Evolutionary conservation across 805 yeast genomes (phyloP).

Genomic region (Cyberlindnera saturnus): DNA sequence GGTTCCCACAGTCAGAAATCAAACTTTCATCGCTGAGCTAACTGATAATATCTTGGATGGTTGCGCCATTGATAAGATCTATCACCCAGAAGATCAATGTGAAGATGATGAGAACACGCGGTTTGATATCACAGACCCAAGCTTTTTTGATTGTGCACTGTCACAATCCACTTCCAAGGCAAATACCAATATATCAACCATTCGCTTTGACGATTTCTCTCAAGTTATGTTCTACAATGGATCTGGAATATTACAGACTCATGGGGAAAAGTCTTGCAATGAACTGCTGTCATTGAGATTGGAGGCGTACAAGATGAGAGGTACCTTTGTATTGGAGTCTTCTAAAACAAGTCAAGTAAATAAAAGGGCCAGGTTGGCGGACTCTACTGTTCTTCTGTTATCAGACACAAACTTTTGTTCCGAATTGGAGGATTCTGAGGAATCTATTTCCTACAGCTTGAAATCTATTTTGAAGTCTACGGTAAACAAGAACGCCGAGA

Average conservation of each 20-base stretch:
- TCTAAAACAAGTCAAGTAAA: not conserved
- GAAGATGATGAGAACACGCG: slow-evolving; percentile 3
- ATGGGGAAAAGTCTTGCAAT: not conserved
- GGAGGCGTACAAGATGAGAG: not conserved
- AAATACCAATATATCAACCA: not conserved
- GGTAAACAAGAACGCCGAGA: slow-evolving; percentile 5
- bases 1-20: slow-evolving; percentile 8
- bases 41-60: slow-evolving; percentile 4
- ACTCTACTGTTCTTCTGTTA: too few species aligned
- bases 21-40: slow-evolving; percentile 4
- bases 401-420: too few species aligned
- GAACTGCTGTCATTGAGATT: not conserved
- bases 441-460: not conserved
- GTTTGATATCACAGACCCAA: slow-evolving; percentile 4
- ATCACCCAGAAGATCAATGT: slow-evolving; percentile 1
- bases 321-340: not conserved
- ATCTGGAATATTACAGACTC: not conserved
- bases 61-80: slow-evolving; percentile 2
- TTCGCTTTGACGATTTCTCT: slow-evolving; percentile 6
- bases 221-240: slow-evolving; percentile 12
- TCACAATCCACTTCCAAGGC: slow-evolving; percentile 3
- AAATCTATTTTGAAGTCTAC: slow-evolving; percentile 9
- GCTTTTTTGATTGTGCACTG: slow-evolving; percentile 4
- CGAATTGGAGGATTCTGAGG: not conserved
- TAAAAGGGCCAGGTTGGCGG: not conserved